A percentile compares a stretch with the other conserved stretches of the same genome.
Conservation (phyloP, 441 rosid genomes). For the Arabidopsis hybrid region DNA sequence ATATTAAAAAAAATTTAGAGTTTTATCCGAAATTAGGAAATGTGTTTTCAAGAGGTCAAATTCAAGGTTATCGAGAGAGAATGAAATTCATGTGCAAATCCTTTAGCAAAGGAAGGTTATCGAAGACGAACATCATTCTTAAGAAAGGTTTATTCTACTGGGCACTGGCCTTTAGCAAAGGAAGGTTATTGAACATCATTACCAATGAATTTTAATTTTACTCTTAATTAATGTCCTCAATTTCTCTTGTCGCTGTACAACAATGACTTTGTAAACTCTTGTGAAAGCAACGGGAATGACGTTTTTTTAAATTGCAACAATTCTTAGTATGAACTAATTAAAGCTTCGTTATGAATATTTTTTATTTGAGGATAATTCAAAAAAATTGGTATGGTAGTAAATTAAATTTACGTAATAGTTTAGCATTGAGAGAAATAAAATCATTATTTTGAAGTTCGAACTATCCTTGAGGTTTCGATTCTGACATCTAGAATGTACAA, state of each 20-base stretch:
- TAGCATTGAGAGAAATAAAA: neutral
- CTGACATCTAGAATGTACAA: slow-evolving; percentile 2
- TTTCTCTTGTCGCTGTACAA: neutral
- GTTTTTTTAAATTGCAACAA: neutral
- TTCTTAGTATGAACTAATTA: too few relatives aligned
- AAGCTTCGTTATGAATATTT: too few relatives aligned
- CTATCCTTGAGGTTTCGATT: neutral
- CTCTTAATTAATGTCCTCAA: neutral
- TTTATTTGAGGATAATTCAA: too few relatives aligned
- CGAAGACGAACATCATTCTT: neutral
- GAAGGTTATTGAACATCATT: neutral
- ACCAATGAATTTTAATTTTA: neutral
- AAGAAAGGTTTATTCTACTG: too few relatives aligned
- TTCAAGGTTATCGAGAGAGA: neutral
- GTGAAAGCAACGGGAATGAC: neutral
- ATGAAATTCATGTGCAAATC: too few relatives aligned
- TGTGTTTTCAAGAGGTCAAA: neutral
- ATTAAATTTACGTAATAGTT: neutral
- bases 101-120: neutral
- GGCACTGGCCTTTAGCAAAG: neutral
- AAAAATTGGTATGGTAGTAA: slow-evolving; percentile 1
- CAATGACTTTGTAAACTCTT: neutral
- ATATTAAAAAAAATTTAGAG: neutral
- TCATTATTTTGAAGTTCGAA: neutral
- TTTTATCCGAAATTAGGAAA: neutral